These are phyloP conservation scores for Areca catechu DNA, from an alignment of 176 grass and related monocot species.

Conservation along the genomic window DNA sequence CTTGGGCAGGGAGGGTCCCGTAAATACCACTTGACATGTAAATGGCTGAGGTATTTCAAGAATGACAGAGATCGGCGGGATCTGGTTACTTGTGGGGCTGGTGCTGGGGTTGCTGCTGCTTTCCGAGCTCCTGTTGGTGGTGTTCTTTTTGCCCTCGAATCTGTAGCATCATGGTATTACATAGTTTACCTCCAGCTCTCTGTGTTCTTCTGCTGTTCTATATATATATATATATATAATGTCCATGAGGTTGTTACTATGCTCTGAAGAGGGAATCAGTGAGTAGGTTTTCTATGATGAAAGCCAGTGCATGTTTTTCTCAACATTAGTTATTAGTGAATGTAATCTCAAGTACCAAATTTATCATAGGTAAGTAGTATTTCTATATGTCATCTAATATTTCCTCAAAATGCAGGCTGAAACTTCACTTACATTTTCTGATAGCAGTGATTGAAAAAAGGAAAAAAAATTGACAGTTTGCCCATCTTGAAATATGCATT, in stretches of 20 bases:
- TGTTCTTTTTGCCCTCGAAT: conserved; percentile 87
- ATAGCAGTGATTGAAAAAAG: no score
- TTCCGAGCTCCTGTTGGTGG: conserved; percentile 84
- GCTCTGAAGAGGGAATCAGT: no score
- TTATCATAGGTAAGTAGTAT: not conserved
- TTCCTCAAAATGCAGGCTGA: not conserved
- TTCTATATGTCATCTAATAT: no score
- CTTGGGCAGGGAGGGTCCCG: conserved; percentile 78
- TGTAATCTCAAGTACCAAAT: not conserved
- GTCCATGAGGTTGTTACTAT: no score
- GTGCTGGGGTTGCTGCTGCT: conserved; percentile 82
- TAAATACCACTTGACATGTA: conserved; percentile 57
- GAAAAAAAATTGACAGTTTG: no score
- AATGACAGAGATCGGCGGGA: conserved; percentile 91
- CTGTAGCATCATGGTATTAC: conserved; percentile 81
- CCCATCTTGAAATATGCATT: no score
- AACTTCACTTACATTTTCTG: no score
- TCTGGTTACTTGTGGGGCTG: conserved; percentile 81
- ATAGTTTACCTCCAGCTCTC: conserved; percentile 11
- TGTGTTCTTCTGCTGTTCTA: no score
- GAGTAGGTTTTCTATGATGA: no score
- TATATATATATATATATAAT: no score
- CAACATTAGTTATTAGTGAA: not conserved
- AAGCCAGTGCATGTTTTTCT: not conserved
- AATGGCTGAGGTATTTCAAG: conserved; percentile 91